Evolutionary conservation across 108 stramenopile genomes (phyloP), one percentile per base, ranked within the genome.

Genomic region (Aurantiochytrium sp.): DNA sequence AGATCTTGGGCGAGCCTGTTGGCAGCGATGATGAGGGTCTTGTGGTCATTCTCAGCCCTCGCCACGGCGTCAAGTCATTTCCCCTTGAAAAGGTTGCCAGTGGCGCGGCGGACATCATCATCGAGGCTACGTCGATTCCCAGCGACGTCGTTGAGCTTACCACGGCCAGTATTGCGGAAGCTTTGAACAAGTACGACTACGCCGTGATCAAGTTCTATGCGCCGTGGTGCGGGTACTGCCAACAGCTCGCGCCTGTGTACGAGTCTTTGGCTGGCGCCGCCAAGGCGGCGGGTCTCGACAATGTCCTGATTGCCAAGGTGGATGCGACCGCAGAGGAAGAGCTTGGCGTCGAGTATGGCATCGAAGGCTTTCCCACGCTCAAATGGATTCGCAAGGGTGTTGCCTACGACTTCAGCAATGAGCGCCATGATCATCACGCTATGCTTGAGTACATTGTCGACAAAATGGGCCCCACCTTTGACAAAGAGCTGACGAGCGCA

Each of bases 151-250:
- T 89, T 90, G 92, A 92, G 58, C 53, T 93, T 53, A 91, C 90
- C 72, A 90, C 91, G 51, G 55, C 90, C 72, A 71, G 45, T 29
- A 91, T 92, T 69, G 42, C 69, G 51, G 83, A 59, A 44, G 23
- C 88, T 19, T 51, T 92, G 23, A 60, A 87, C 21, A 64, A 90
- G 88, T 88, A 87, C 72, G 93, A 94, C 91, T 94, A 93, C 88
- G 94, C 93, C 42, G 59, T 95, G 28, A 76, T 95, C 51, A 94
- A 95, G 90, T 95, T 95, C 91, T 95, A 95, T 90, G 95, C 95
- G 5, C 95, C 95, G 19, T 95, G 95, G 95, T 95, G 95, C 88
- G 94, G 94, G 4, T 94, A 95, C 92, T 95, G 95, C 93, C 93
- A 95, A 92, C 29, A 47, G 25, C 91, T 95, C 29, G 92, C 93